These are phyloP conservation scores for Colletotrichum trifolii DNA, from an alignment of 2,329 filamentous ascomycete species.

Conservation along the genomic window DNA sequence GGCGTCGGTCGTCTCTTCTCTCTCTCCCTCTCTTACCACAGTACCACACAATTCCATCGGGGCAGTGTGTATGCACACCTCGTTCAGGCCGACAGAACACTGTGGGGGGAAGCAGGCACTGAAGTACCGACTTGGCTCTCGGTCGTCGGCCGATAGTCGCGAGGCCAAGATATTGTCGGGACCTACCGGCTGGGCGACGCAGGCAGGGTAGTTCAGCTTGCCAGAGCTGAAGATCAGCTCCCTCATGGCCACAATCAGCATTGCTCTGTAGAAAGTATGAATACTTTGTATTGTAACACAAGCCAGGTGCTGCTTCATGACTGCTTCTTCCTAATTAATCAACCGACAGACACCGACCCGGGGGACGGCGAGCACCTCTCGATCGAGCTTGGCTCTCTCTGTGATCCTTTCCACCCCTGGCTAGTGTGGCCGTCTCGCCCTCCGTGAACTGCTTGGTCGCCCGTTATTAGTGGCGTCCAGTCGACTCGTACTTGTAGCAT, in stretches of 20 bases:
- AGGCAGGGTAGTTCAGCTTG: not conserved
- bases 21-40: too few species aligned
- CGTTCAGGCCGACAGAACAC: too few species aligned
- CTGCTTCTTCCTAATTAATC: too few species aligned
- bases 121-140: not conserved
- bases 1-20: too few species aligned
- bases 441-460: too few species aligned
- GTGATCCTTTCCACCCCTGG: slow-evolving; percentile 4
- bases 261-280: too few species aligned
- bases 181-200: slow-evolving; percentile 22
- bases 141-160: not conserved
- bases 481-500: slow-evolving; percentile 1
- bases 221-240: not conserved
- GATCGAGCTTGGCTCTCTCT: slow-evolving; percentile 5
- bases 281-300: too few species aligned
- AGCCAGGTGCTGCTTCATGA: too few species aligned
- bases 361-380: slow-evolving; percentile 12
- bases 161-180: slow-evolving; percentile 13
- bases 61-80: too few species aligned
- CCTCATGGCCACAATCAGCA: not conserved
- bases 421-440: slow-evolving; percentile 1
- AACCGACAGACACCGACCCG: not conserved
- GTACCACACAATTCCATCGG: too few species aligned
- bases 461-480: slow-evolving; percentile 5
- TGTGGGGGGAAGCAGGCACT: too few species aligned